Evolutionary conservation across 192 early-diverging fungal genomes (phyloP), one percentile per base, ranked within the genome.

Genomic region (Backusella liffmaniae): DNA sequence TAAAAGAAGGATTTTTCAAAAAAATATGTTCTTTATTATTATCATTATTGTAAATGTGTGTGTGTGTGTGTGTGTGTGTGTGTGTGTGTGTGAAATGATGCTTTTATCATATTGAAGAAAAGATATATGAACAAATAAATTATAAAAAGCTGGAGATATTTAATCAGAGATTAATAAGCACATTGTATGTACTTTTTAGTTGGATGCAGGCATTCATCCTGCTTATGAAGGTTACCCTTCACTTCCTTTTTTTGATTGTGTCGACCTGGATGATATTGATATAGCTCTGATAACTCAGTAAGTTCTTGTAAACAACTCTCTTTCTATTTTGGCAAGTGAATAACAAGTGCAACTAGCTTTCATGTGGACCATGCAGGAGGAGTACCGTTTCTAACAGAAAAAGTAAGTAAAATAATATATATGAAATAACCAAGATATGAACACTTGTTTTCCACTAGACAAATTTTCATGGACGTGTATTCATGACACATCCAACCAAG

Each of bases 401-500:
- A 94, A 82, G 93, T 92, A 83, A 62, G 56, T 62, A n/a, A 62
- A 21, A 44, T 16, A 44, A 15, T 39, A 39, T 39, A 39, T 39
- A 12, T 39, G 37, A 39, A 39, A 39, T 39, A 39, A 39, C 10
- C 10, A 39, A 39, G 2, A 10, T 39, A 12, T 39, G 37, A 39
- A 12, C 1, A 39, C 15, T 44, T 44, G 16, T 15, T 44, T 4
- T 16, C 15, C 8, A 9, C 39, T 76, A 95, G 91, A 99, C 98
- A 26, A 90, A 91, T 9, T 99, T 99, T 84, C 92, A 93, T 70
- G 98, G 98, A 21, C 91, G 95, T 39, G 94, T 97, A 1, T 98
- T 97, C 80, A 99, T 99, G 98, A 99, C 98, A 7, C 97, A 98
- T 80, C 96, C 98, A 15, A 99, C 98, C 42, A 96, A 95, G 83